phyloP scores from a whole-genome alignment of 495 filamentous ascomycete genomes.

The Lepidopterella palustris region DNA sequence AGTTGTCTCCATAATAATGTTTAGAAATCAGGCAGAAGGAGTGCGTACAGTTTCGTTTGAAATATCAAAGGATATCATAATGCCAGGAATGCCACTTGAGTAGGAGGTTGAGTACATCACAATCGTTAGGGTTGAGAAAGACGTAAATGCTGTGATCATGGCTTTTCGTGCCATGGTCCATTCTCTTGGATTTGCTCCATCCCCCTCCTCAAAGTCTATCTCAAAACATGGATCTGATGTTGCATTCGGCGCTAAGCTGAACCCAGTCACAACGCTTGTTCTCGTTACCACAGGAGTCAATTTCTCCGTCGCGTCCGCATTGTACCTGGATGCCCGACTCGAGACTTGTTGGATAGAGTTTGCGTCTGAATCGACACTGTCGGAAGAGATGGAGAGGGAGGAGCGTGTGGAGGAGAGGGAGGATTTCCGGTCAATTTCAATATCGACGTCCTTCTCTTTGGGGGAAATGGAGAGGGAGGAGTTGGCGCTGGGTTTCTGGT shows the following conservation, averaged over 20 bases:
- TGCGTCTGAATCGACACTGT: not conserved
- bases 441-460: not conserved
- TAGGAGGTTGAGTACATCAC: slow-evolving; percentile 86
- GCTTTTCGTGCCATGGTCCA: slow-evolving; percentile 65
- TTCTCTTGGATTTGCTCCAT: slow-evolving; percentile 66
- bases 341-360: not conserved
- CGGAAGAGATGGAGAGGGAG: not conserved
- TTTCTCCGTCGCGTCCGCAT: not conserved
- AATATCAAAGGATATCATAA: slow-evolving; percentile 61
- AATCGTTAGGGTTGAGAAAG: slow-evolving; percentile 66
- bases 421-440: not conserved
- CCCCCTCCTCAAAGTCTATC: slow-evolving; percentile 58
- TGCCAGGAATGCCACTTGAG: slow-evolving; percentile 58
- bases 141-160: slow-evolving; percentile 56
- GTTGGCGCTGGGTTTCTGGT: not conserved
- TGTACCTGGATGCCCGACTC: not conserved
- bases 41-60: slow-evolving; percentile 44
- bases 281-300: not conserved
- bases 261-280: not conserved
- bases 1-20: too few relatives aligned
- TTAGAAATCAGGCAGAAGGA: too few relatives aligned
- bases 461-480: not conserved
- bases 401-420: not conserved
- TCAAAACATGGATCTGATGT: slow-evolving; percentile 65
- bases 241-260: slow-evolving; percentile 41